Evolutionary conservation across 345 rosid genomes (phyloP).

Genomic region (Lepidium aucheri): DNA sequence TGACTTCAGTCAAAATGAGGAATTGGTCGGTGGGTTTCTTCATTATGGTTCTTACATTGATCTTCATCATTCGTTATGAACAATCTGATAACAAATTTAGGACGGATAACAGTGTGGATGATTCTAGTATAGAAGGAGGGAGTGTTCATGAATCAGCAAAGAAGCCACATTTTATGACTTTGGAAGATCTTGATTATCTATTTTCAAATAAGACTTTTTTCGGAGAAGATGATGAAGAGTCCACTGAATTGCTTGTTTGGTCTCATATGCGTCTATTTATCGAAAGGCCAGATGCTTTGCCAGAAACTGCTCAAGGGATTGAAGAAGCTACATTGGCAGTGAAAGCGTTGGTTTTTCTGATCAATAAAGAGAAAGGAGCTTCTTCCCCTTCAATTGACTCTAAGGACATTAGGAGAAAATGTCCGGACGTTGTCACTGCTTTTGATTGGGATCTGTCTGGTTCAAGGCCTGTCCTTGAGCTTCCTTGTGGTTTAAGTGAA

Average conservation of each 20-base stretch:
- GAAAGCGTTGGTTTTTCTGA: conserved; percentile 38
- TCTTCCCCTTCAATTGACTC: conserved; percentile 14
- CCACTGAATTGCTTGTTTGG: conserved; percentile 57
- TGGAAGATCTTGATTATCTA: conserved; percentile 49
- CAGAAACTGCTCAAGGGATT: conserved; percentile 69
- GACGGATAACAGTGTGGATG: conserved; percentile 28
- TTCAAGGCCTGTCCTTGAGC: conserved; percentile 35
- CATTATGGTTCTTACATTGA: conserved; percentile 42
- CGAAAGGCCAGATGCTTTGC: conserved; percentile 70
- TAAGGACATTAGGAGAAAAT: conserved; percentile 27
- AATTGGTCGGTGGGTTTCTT: conserved; percentile 76
- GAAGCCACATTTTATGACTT: conserved; percentile 36
- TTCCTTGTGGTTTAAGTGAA: conserved; percentile 74
- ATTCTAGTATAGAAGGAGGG: conserved; percentile 22
- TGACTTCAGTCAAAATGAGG: conserved; percentile 43
- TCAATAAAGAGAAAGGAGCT: conserved; percentile 27
- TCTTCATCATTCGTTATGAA: conserved; percentile 45
- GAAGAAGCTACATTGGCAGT: conserved; percentile 64
- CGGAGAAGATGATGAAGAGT: conserved; percentile 25
- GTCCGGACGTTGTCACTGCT: conserved; percentile 47
- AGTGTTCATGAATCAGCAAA: conserved; percentile 13
- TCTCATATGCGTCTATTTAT: conserved; percentile 47
- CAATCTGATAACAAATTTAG: conserved; percentile 47
- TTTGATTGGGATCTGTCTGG: conserved; percentile 21
- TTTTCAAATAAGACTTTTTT: conserved; percentile 44